phyloP scores from a whole-genome alignment of 441 rosid species.

The Euphorbia schlechtendalii region DNA sequence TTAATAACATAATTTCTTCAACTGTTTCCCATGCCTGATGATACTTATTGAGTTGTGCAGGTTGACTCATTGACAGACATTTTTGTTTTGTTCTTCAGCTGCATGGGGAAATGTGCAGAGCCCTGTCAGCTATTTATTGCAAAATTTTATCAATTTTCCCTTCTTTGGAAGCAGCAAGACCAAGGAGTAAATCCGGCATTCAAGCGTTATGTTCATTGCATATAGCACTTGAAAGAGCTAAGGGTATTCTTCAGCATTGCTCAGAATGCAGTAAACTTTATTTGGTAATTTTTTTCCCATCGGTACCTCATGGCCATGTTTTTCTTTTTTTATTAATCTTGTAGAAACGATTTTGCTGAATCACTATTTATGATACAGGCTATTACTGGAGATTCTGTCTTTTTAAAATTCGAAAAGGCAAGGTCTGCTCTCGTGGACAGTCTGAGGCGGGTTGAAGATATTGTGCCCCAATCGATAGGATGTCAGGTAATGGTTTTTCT shows the following conservation, averaged over 20 bases:
- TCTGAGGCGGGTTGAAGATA: conserved; percentile 90
- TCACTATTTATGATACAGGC: conserved; percentile 48
- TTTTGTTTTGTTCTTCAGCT: conserved; percentile 42
- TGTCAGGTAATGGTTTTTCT: conserved; percentile 47
- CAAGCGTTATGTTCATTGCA: conserved; percentile 92
- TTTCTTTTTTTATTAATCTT: conserved; percentile 9
- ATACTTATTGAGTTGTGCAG: background rate
- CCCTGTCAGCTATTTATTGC: conserved; percentile 63
- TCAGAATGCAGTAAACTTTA: conserved; percentile 91
- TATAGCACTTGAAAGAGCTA: conserved; percentile 89
- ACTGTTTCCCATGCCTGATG: background rate
- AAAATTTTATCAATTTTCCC: conserved; percentile 76
- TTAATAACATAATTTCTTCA: background rate
- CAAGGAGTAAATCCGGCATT: conserved; percentile 95
- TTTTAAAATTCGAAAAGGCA: conserved; percentile 79
- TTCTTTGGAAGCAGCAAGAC: conserved; percentile 87
- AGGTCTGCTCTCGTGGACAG: conserved; percentile 66
- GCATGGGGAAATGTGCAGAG: conserved; percentile 92
- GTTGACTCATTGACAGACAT: conserved; percentile 17
- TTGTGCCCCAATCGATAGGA: conserved; percentile 86
- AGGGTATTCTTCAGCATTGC: conserved; percentile 87
- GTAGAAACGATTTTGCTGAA: conserved; percentile 7
- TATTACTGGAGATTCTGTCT: conserved; percentile 90
- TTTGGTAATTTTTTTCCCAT: conserved; percentile 43
- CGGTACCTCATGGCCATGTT: background rate